Base-by-base conservation (phyloP, 768 basidiomycete species). In the Tremella fuciformis region DNA sequence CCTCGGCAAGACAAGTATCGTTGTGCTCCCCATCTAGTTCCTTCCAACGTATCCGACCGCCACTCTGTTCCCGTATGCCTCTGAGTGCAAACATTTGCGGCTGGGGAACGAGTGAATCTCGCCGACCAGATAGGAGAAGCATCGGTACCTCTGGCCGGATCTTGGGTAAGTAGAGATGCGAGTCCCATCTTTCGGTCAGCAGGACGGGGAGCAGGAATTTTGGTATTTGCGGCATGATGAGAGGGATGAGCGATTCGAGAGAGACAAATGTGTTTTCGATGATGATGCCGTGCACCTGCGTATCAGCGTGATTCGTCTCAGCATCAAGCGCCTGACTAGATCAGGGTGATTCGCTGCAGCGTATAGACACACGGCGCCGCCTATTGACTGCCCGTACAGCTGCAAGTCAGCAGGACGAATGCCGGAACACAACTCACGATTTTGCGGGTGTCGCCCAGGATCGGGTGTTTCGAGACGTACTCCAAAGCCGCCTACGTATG, bases 191-290 rank as follows among this genome's bases (percentile, higher is more conserved):
- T 75, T 94, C 75, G 4, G 67, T 74, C 18, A 76, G 85, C 68
- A 91, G 86, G 65, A 89, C 87, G 13, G 92, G 82, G 76, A 76
- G 63, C 18, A 89, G 79, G 69, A 91, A 81, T 2, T 86, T 87
- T 0, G 83, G 80, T 26, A 92, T 81, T 29, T 83, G 73, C 6
- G 92, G 92, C 34, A 96, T 79, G 15, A 87, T 84, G 60, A 84
- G 80, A 0, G 90, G 92, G n/a, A 96, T 84, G 15, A 94, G 83
- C 51, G 81, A 82, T 4, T 87, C 87, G 25, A 97, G 82, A 41
- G 88, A 90, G 34, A 87, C 84, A 76, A 96, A 96, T 0, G 93
- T 94, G 75, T 96, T 98, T 79, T 97, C 93, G 58, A 97, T 81
- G 56, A 97, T 83, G 15, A 96, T 81, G 0, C 86, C 92, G 16